These are phyloP conservation scores for Aspergillus pseudoterreus DNA, from an alignment of 2,329 filamentous ascomycete species.

Conservation along the genomic window DNA sequence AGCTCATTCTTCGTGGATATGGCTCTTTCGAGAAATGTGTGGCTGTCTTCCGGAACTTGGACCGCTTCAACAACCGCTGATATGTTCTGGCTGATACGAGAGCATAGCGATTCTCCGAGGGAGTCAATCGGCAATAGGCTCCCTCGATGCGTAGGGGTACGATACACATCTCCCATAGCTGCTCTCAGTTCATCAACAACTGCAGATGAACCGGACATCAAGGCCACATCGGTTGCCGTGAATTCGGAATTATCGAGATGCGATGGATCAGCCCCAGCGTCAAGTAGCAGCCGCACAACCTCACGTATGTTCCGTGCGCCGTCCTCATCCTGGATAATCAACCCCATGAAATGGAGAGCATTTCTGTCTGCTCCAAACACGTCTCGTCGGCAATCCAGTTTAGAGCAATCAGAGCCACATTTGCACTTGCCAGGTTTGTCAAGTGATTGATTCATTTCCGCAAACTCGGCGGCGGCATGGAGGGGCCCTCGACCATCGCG, in stretches of 20 bases:
- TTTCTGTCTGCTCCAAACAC: too few relatives aligned
- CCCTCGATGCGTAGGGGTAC: too few relatives aligned
- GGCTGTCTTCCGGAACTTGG: too few relatives aligned
- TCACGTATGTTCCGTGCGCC: not conserved
- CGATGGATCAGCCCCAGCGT: constrained; percentile 3
- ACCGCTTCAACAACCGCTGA: too few relatives aligned
- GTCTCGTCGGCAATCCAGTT: too few relatives aligned
- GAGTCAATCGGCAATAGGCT: not conserved
- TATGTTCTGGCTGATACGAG: too few relatives aligned
- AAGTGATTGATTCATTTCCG: not conserved
- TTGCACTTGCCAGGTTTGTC: not conserved
- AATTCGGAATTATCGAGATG: not conserved
- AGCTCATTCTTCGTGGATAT: too few relatives aligned
- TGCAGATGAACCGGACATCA: not conserved
- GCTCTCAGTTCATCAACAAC: not conserved
- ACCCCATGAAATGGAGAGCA: too few relatives aligned
- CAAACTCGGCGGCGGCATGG: not conserved
- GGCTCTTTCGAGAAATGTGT: too few relatives aligned
- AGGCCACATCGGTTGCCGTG: not conserved
- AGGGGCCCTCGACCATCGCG: not conserved
- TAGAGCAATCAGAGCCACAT: too few relatives aligned
- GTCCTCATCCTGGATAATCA: not conserved
- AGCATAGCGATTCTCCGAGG: not conserved
- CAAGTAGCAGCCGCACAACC: constrained; percentile 7
- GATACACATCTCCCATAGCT: not conserved